phyloP scores from a whole-genome alignment of 1,284 basidiomycete genomes.

The Apiotrichum gamsii region DNA sequence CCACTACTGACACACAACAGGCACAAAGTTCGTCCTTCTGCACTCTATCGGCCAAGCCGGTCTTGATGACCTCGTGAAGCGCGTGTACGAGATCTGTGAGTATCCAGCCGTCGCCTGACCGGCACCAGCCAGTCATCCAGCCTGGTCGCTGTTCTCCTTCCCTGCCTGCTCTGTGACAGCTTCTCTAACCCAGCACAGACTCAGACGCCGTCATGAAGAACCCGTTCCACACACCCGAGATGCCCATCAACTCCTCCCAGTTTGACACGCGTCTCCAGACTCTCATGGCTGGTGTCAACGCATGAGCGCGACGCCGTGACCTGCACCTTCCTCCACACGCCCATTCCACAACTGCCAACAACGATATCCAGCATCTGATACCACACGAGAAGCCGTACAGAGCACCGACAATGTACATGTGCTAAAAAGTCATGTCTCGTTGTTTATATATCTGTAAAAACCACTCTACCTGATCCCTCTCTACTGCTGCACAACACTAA shows the following conservation, averaged over 20 bases:
- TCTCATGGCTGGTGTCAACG: constrained; percentile 38
- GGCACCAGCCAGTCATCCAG: too few species aligned
- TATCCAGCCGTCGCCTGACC: too few species aligned
- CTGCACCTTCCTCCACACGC: too few species aligned
- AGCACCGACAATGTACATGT: too few species aligned
- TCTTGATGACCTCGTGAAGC: constrained; percentile 67
- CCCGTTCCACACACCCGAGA: constrained; percentile 96
- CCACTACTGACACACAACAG: constrained; percentile 49
- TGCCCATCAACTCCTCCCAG: constrained; percentile 88
- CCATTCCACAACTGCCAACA: neutral
- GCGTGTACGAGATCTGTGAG: constrained; percentile 78
- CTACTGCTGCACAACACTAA: neutral
- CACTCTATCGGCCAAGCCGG: constrained; percentile 57
- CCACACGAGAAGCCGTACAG: too few species aligned
- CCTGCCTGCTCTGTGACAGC: too few species aligned
- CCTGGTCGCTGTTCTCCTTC: neutral
- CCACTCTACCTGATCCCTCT: neutral
- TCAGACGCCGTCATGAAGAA: constrained; percentile 97
- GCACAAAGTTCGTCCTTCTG: constrained; percentile 94
- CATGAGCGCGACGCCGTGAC: neutral
- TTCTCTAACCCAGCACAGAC: constrained; percentile 38
- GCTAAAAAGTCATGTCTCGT: too few species aligned
- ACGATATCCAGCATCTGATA: constrained; percentile 13
- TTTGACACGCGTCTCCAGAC: constrained; percentile 64
- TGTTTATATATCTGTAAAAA: neutral